Evolutionary conservation across 208 protist species (phyloP).

Genomic region (Trypanosoma mega): DNA sequence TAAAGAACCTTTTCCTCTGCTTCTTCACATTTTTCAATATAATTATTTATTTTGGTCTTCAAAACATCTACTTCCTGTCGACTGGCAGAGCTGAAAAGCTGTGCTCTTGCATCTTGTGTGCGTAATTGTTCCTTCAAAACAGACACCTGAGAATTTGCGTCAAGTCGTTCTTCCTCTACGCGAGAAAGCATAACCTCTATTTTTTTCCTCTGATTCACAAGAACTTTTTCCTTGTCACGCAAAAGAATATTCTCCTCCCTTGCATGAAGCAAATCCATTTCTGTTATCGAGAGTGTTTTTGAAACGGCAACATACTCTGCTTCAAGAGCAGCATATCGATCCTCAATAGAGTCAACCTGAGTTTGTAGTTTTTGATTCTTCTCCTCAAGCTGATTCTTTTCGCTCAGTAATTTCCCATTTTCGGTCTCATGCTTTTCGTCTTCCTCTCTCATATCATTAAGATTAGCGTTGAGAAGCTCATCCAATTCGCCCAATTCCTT

Average conservation of each 20-base stretch:
- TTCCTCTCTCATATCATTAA: constrained; percentile 81
- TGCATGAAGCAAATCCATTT: constrained; percentile 35
- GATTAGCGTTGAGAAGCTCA: constrained; percentile 57
- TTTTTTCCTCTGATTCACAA: constrained; percentile 14
- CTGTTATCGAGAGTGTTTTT: constrained; percentile 55
- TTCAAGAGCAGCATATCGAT: constrained; percentile 13
- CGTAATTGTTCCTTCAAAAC: constrained; percentile 24
- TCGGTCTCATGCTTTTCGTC: constrained; percentile 51
- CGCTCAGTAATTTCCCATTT: constrained; percentile 33
- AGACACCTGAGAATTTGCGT: constrained; percentile 7
- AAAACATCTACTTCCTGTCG: constrained; percentile 40
- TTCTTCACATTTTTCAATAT: constrained; percentile 54
- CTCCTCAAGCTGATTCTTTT: constrained; percentile 21
- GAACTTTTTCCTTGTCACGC: constrained; percentile 9
- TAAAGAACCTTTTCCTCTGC: constrained; percentile 23
- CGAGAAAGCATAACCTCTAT: constrained; percentile 15
- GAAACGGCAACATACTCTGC: constrained; percentile 42
- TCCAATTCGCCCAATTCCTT: constrained; percentile 72
- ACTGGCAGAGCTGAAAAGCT: constrained; percentile 37
- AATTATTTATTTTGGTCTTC: constrained; percentile 50
- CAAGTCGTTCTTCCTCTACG: constrained; percentile 19
- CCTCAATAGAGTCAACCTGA: constrained; percentile 13
- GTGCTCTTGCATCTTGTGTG: constrained; percentile 32
- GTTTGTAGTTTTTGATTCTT: constrained; percentile 20
- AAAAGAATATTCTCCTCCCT: constrained; percentile 28